Conservation (phyloP, 352 stramenopile genomes). For the Phytophthora ohioensis region DNA sequence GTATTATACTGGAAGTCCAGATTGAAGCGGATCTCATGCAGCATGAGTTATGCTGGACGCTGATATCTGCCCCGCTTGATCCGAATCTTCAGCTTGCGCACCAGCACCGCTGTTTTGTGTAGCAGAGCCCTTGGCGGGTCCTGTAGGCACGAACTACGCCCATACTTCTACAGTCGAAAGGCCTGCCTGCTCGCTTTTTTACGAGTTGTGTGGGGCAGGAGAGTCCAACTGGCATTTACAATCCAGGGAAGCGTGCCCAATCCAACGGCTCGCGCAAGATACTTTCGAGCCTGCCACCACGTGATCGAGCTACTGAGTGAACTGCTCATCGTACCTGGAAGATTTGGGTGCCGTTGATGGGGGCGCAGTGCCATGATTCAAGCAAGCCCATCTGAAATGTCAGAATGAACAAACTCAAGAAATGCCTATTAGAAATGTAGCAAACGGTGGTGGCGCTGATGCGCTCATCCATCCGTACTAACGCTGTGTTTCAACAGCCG, state of each 20-base stretch:
- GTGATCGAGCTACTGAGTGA: constrained; percentile 23
- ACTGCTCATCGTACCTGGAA: neutral
- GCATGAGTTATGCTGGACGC: neutral
- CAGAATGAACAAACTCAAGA: constrained; percentile 21
- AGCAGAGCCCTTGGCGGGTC: constrained; percentile 10
- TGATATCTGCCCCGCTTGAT: constrained; percentile 16
- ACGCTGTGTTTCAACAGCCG: neutral
- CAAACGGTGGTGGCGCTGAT: neutral
- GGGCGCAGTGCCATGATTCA: neutral
- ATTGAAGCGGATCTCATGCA: constrained; percentile 1
- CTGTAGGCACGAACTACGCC: neutral
- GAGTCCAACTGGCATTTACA: too few species aligned
- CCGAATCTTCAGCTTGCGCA: constrained; percentile 25
- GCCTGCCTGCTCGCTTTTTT: neutral
- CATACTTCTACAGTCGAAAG: constrained; percentile 26
- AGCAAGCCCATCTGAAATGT: constrained; percentile 2
- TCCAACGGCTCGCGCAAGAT: constrained; percentile 19
- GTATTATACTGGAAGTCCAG: constrained; percentile 16
- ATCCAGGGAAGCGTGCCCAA: neutral
- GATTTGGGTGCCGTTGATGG: neutral
- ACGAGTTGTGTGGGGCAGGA: too few species aligned
- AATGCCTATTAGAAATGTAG: constrained; percentile 21
- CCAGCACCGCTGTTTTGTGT: constrained; percentile 15
- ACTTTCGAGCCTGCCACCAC: neutral
- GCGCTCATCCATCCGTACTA: neutral